Base-by-base conservation (phyloP, 306 rosid genomes). In the Pterocarpus santalinus region DNA sequence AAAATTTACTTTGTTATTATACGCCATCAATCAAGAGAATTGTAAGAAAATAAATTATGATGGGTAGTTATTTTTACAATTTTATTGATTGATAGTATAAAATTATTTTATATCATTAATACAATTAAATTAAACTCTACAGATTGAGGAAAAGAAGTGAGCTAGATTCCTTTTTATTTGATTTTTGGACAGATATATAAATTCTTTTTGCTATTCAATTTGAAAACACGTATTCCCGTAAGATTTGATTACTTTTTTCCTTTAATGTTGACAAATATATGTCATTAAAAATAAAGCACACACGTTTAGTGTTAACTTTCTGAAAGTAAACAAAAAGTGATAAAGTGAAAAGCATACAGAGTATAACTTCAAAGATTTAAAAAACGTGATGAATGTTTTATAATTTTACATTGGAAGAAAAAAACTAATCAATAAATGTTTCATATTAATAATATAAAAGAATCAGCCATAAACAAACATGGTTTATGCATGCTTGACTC, bases 281-380 rank as follows among this genome's bases (percentile, higher is more conserved):
- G 15, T 60, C 12, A 60, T 60, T 60, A 60, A 30, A 61, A 30
- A 30, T 8, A 61, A 61, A 61, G 66, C 66, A 61, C 65, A 60
- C 66, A 4, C 41, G 66, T 64, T 64, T 64, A 38, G 28, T 14
- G 69, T 64, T 5, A 2, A 34, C 38, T 15, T 15, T 7, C 22
- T 38, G 14, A 65, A 65, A 65, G 12, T 65, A 38, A 65, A 65
- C n/a, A 38, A 65, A 65, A 38, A 7, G 49, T 35, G 47, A 36
- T 65, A 65, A 65, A 65, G 49, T 36, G 36, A 36, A 34, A 36
- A 65, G 46, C 47, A 65, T 36, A 15, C 1, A 22, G 1, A 22
- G 28, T 22, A 22, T 22, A 22, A 22, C 28, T 22, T 22, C 28
- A 22, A 22, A 22, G 28, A 22, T 22, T 22, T 22, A 22, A 22